Base-by-base conservation (phyloP, 495 filamentous ascomycete genomes). In the Tuber microsphaerosporum region DNA sequence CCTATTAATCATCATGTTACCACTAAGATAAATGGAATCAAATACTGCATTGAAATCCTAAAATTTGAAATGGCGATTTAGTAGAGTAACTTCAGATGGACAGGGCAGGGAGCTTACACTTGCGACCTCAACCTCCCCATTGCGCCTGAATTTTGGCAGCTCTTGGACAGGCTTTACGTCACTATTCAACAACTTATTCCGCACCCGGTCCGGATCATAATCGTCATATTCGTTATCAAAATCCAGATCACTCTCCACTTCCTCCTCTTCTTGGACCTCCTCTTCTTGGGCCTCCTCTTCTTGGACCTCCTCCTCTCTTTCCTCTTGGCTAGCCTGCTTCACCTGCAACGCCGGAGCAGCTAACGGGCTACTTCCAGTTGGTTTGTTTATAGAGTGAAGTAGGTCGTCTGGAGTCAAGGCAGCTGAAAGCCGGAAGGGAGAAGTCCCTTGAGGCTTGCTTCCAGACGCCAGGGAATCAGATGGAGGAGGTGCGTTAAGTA, bases 1-100 rank as follows among this genome's bases (percentile, higher is more conserved):
- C 2, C 92, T 94, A 81, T 97, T 94, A 42, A 98, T 88, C 95
- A 98, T 99, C 19, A 91, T 92, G 83, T 98, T 98, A 80, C 97
- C 93, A 78, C 97, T 96, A 20, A 93, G 88, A 84, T 94, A 98
- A 0, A 97, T 85, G 39, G 90, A 87, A 83, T 98, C 96, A 74
- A 96, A 83, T 39, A 81, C 78, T 6, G 71, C 74, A 91, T 84
- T 93, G 90, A 48, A 91, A 89, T 31, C 92, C 88, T 77, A 93
- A 87, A 39, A 89, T 34, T 34, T 1, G 56, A 34, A 61, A 65
- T 90, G 48, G 88, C 22, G 65, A 6, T 34, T 81, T 76, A 79
- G 41, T 43, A 76, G 26, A 56, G 44, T 87, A 51, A 31, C 41
- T 8, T n/a, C 17, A 10, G 22, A n/a, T 14, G 45, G 34, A 70